Evolutionary conservation across 805 yeast genomes (phyloP), one percentile per base, ranked within the genome.

Genomic region (Myxozyma nipponensis): DNA sequence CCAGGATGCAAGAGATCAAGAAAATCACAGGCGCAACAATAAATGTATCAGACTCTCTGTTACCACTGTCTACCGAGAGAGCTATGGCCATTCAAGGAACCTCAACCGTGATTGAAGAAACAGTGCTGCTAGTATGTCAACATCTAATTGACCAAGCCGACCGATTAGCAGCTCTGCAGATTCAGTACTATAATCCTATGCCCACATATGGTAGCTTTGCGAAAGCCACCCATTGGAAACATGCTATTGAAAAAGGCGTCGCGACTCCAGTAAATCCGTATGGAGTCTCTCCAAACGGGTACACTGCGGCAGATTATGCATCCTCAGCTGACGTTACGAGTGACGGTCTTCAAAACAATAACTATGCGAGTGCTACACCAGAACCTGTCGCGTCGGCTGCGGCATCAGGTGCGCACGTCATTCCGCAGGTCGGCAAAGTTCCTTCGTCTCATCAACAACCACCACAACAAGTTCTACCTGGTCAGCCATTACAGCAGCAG

Each of bases 401-500:
- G n/a, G n/a, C n/a, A n/a, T n/a, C n/a, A 18, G 25, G 22, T 9
- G 15, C 37, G n/a, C 38, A 26, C 18, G 18, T 47, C 13, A 48
- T 52, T 5, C 56, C 52, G 23, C 28, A 37, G 7, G 56, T 50
- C 7, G 41, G 28, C 5, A n/a, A 38, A 17, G 51, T 53, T 3
- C 54, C 50, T 23, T 36, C 44, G 30, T 53, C 57, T 17, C 54
- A 49, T 21, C 53, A 52, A 28, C 39, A 39, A 28, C 54, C 57
- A n/a, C 52, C 44, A 24, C 57, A 53, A 35, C 55, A 39, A 38
- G 57, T 53, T 3, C 41, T 47, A 1, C 57, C 58, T 1, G 58
- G 58, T 5, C 58, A 52, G 22, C 51, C 59, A 6, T 28, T 77
- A 47, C 76, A 80, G 47, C 86, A 85, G 66, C 90, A 84, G 52